Base-by-base conservation (phyloP, 2,329 filamentous ascomycete genomes). In the Aspergillus hortae region DNA sequence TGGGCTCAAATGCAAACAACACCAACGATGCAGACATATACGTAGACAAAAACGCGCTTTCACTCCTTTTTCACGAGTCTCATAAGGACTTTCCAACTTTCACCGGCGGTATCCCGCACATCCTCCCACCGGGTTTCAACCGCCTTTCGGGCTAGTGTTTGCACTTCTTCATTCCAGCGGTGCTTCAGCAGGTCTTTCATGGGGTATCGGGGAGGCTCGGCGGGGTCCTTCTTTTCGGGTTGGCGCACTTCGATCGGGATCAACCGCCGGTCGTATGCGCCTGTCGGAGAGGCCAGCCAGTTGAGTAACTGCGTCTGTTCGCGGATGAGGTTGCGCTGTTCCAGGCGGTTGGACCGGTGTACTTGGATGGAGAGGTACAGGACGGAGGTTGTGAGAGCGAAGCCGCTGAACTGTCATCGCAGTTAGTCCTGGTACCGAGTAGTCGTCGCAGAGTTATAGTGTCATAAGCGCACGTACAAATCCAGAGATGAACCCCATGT, bases 141-240 rank as follows among this genome's bases (percentile, higher is more conserved):
- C 51, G 83, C 80, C 79, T 83, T 86, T 53, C 77, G 78, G 50
- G 88, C 86, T 47, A 86, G 79, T 55, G 78, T 77, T 67, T 87
- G 81, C 33, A 92, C 71, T 70, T 92, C 88, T 46, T 80, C 71
- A 69, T 94, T 92, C 89, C 89, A 92, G 54, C 82, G 77, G 63
- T 89, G 86, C 75, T 92, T 92, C 61, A 86, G 78, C 33, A 82
- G 76, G 66, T 91, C 87, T 49, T 84, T 67, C 46, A 88, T 74
- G 44, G 78, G 77, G 25, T 79, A 77, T 46, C 44, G 27, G 41
- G 25, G 46, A 42, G 47, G 17, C 35, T 44, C 30, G 11, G 32
- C 6, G 12, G 12, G 19, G 4, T 36, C 35, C 19, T 46, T 44
- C 17, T 15, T 36, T 11, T 30, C 45, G 15, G 27, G 33, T 12